A percentile compares a stretch with the other conserved stretches of the same genome.
Evolutionary conservation across 148 eudicot genomes (phyloP).

Genomic region (Arbutus unedo): DNA sequence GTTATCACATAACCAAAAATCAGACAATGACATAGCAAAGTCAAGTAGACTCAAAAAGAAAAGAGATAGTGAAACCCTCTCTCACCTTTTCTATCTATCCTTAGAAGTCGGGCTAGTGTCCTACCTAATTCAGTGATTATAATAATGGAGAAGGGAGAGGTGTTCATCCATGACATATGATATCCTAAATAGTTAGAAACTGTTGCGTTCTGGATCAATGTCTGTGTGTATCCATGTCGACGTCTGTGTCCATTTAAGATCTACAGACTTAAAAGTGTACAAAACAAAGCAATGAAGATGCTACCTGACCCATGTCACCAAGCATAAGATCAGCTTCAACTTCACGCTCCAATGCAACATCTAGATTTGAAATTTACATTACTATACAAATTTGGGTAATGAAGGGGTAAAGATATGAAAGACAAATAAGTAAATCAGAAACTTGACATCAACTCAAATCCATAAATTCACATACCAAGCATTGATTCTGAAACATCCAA

Average conservation of each 20-base stretch:
- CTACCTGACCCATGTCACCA: slow-evolving; percentile 96
- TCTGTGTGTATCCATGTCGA: neutral
- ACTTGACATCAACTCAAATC: neutral
- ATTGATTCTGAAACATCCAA: slow-evolving; percentile 85
- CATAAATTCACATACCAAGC: slow-evolving; percentile 54
- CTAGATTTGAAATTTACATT: slow-evolving; percentile 31
- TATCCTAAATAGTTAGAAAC: neutral
- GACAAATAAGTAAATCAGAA: neutral
- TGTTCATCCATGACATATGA: neutral
- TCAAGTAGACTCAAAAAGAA: too few relatives aligned
- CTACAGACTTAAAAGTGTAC: neutral
- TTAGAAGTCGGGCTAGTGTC: too few relatives aligned
- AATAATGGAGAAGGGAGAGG: too few relatives aligned
- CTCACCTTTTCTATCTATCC: too few relatives aligned
- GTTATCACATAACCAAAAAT: too few relatives aligned
- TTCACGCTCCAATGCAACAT: slow-evolving; percentile 87
- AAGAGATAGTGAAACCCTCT: too few relatives aligned
- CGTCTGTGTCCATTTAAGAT: neutral
- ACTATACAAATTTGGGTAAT: neutral
- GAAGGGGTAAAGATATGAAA: slow-evolving; percentile 6
- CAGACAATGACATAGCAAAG: too few relatives aligned
- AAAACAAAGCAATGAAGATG: neutral
- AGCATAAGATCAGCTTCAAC: slow-evolving; percentile 83
- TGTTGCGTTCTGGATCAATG: neutral
- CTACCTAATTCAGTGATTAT: too few relatives aligned